Evolutionary conservation across 2,329 filamentous ascomycete species (phyloP).

Genomic region (Drechslerella stenobrocha): DNA sequence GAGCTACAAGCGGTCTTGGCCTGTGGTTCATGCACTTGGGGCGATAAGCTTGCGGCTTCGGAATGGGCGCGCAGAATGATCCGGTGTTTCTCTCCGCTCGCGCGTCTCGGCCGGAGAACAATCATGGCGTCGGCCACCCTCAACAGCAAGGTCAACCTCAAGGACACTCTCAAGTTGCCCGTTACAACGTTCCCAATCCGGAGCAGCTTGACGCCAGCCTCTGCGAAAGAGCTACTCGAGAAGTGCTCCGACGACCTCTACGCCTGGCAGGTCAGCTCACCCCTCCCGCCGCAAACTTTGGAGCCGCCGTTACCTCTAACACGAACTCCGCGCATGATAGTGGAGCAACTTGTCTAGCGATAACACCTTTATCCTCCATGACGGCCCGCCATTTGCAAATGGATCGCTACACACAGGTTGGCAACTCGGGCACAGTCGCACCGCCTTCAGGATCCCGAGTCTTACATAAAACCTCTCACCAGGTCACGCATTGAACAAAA

Average conservation of each 20-base stretch:
- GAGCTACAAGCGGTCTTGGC: too few species aligned
- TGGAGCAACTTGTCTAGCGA: slow-evolving; percentile 60
- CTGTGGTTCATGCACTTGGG: slow-evolving; percentile 32
- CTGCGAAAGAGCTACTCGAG: slow-evolving; percentile 65
- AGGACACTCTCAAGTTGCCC: slow-evolving; percentile 64
- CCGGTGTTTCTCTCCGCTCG: slow-evolving; percentile 29
- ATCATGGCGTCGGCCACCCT: slow-evolving; percentile 45
- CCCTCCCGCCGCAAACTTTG: not conserved
- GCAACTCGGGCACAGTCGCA: not conserved
- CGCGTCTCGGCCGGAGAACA: slow-evolving; percentile 35
- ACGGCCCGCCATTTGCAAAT: slow-evolving; percentile 97
- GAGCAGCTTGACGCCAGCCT: slow-evolving; percentile 39
- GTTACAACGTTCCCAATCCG: slow-evolving; percentile 68
- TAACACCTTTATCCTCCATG: slow-evolving; percentile 77
- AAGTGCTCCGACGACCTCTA: slow-evolving; percentile 87
- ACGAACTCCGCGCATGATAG: slow-evolving; percentile 28
- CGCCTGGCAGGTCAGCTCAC: slow-evolving; percentile 71
- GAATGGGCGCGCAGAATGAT: slow-evolving; percentile 22
- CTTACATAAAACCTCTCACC: not conserved
- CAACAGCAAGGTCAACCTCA: slow-evolving; percentile 51
- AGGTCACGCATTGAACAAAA: slow-evolving; percentile 94
- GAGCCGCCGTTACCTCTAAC: slow-evolving; percentile 29
- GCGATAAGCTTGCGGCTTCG: not conserved
- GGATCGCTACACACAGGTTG: slow-evolving; percentile 73
- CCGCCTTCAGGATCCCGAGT: not conserved